Conservation (phyloP, 1,284 basidiomycete species). For the Leucoagaricus sp. region DNA sequence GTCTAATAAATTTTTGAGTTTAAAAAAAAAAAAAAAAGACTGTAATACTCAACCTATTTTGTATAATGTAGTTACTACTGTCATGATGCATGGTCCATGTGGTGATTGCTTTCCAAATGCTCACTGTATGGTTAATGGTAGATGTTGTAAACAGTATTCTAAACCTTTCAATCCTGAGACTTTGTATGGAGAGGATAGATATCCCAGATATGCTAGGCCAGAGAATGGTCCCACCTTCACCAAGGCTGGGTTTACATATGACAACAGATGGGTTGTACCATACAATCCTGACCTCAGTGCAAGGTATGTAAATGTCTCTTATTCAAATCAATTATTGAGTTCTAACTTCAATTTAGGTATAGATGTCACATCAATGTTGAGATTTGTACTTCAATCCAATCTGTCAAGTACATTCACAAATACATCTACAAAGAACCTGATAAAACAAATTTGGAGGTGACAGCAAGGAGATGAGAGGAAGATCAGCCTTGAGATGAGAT, state of each 20-base stretch:
- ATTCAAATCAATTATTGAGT: too few species aligned
- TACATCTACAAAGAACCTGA: neutral
- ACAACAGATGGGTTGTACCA: constrained; percentile 15
- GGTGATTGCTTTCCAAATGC: constrained; percentile 23
- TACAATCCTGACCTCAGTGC: neutral
- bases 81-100: constrained; percentile 48
- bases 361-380: constrained; percentile 23
- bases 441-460: constrained; percentile 21
- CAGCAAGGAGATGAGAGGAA: constrained; percentile 31
- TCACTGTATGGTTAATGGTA: constrained; percentile 41
- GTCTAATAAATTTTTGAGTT: too few species aligned
- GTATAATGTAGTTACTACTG: constrained; percentile 24
- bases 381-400: constrained; percentile 26
- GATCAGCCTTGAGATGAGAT: too few species aligned
- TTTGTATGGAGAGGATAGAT: constrained; percentile 34
- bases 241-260: neutral
- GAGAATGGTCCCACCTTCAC: constrained; percentile 7
- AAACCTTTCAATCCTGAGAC: constrained; percentile 36
- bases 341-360: too few species aligned
- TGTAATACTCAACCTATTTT: constrained; percentile 36
- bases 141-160: constrained; percentile 34
- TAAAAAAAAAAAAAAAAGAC: too few species aligned
- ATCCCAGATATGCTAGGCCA: constrained; percentile 30
- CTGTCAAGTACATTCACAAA: constrained; percentile 11
- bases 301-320: too few species aligned